Base-by-base conservation (phyloP, 202 grass and related monocot species). In the Panicum hallii region DNA sequence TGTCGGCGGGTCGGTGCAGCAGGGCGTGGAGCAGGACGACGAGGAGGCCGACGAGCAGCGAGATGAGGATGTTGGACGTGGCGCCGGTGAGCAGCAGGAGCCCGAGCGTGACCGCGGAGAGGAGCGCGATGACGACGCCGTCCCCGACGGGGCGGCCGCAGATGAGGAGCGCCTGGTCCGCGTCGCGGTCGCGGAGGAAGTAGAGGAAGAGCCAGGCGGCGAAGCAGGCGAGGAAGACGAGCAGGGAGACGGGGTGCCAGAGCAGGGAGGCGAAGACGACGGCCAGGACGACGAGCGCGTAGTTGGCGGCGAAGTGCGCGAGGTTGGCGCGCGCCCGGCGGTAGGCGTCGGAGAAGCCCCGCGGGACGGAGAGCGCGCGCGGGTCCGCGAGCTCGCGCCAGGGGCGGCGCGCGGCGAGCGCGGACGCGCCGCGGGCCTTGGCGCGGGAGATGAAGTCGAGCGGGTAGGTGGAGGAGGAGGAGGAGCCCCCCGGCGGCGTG, bases 361-460 rank as follows among this genome's bases (percentile, higher is more conserved):
- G 93, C 7, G 93, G 96, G 10, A 94, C 61, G 26, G 87, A 63
- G 64, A 95, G 56, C 23, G 83, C 84, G 11, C 72, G 42, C 14
- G 83, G 65, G 82, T 95, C 85, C 8, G 11, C 79, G 22, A 99
- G 81, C 88, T 99, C 91, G 47, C 86, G 91, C 93, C 96, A 96
- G 0, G 96, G 93, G 0, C 93, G 96, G n/a, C 94, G 87, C 62
- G 85, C 86, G 50, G 91, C 91, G 12, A 99, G 91, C n/a, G 91
- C 96, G n/a, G 91, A 63, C 11, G 77, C 85, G 42, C 96, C 93
- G 7, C 93, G 93, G 43, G 88, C 93, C 93, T 95, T 98, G 53
- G 93, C 96, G 44, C 96, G 89, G 61, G 93, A 90, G 89, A 98
- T 91, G 89, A 90, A 99, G 75, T 94, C 91, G 80, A 90, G 79